phyloP scores from a whole-genome alignment of 441 rosid genomes.

The Arabidopsis hybrid region DNA sequence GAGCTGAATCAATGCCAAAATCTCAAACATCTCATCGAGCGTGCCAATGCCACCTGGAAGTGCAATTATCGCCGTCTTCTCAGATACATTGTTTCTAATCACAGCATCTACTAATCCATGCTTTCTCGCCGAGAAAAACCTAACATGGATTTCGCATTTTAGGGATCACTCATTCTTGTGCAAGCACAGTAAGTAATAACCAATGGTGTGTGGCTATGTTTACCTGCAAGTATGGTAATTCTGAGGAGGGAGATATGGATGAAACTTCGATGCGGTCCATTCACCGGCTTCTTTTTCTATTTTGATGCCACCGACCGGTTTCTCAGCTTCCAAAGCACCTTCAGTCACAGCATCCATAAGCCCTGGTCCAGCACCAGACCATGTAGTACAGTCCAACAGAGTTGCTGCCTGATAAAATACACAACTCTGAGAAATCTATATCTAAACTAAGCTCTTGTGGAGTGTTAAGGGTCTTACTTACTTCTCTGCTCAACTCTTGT shows the following conservation, averaged over 20 bases:
- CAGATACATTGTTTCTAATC: slow-evolving; percentile 58
- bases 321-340: slow-evolving; percentile 84
- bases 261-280: slow-evolving; percentile 89
- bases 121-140: slow-evolving; percentile 96
- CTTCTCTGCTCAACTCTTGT: slow-evolving; percentile 74
- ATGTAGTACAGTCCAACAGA: slow-evolving; percentile 84
- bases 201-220: neutral
- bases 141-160: slow-evolving; percentile 30
- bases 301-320: slow-evolving; percentile 84
- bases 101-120: slow-evolving; percentile 89
- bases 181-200: neutral
- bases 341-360: slow-evolving; percentile 90
- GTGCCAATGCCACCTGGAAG: slow-evolving; percentile 94
- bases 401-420: slow-evolving; percentile 64
- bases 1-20: slow-evolving; percentile 79
- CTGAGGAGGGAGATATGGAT: slow-evolving; percentile 79
- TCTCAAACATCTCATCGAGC: slow-evolving; percentile 89
- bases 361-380: slow-evolving; percentile 97
- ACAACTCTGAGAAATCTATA: slow-evolving; percentile 1
- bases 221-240: slow-evolving; percentile 91
- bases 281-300: slow-evolving; percentile 85
- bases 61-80: slow-evolving; percentile 78
- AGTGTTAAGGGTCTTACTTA: slow-evolving; percentile 40
- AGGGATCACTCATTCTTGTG: neutral
- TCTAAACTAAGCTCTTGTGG: neutral